Base-by-base conservation (phyloP, 306 rosid species). In the Medicago arabica region DNA sequence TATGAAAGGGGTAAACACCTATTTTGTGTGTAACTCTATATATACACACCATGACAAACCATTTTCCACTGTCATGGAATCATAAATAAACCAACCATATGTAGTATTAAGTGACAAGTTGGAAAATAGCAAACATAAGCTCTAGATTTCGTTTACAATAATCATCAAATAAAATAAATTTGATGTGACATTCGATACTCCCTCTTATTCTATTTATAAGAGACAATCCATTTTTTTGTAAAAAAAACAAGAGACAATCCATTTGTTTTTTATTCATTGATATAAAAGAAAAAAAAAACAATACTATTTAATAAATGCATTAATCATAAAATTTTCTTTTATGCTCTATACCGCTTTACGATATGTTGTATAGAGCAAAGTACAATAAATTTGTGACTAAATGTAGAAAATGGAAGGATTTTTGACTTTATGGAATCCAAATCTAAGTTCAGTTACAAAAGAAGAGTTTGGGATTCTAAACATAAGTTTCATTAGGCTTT, bases 391-490 rank as follows among this genome's bases (percentile, higher is more conserved):
- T 53, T 53, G 28, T 53, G 9, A 7, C 25, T 53, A 49, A 49
- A 49, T 49, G 16, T 49, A 49, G 55, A 49, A 54, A 54, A 54
- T 54, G 23, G 13, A 54, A 19, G 34, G 1, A 57, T 55, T 9
- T 3, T 54, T 53, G 9, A 54, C 25, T 54, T 54, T 54, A 18
- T 4, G 4, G 13, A 54, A 55, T 55, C 31, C 13, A 55, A 18
- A 18, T n/a, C 51, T n/a, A 28, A 46, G 17, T 9, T 23, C 19
- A 10, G 34, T 25, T 15, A 43, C 8, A 43, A 8, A 41, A 23
- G 14, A 49, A 75, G 25, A 6, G 50, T 50, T 64, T 49, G 19
- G 28, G 28, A 64, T 39, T 74, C 16, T 66, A 18, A 75, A 47
- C 63, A 12, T 16, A 49, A 75, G 17, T 25, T 34, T 31, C 19